Evolutionary conservation across 768 basidiomycete species (phyloP), one percentile per base, ranked within the genome.

Genomic region (Glaciozyma martinii): DNA sequence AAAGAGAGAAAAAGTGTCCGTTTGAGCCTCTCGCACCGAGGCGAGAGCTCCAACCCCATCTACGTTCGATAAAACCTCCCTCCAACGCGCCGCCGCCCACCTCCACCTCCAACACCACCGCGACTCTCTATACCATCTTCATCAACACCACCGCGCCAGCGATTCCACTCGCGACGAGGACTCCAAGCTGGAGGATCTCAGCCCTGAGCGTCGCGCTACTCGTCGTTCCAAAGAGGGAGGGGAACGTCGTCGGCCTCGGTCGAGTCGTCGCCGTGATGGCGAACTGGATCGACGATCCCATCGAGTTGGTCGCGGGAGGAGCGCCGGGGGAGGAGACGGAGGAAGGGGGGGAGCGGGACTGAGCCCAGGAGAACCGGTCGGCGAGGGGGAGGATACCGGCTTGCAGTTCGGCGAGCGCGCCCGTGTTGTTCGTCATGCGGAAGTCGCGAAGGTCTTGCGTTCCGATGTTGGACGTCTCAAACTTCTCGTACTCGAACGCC

Each of bases 401-500:
- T 5, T 33, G 12, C 63, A 75, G 60, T 19, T 63, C 67, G 33
- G 37, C 29, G 32, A 70, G 61, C 18, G 72, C 70, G 4, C 32
- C 69, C 2, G 74, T 66, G 27, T 58, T 52, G 67, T 75, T 75
- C 25, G 70, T 66, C 10, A 74, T 23, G 54, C 73, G 70, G 61
- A 63, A 74, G 59, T 74, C 73, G 52, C 73, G 72, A 0, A 60
- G 43, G 60, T 73, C 73, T 27, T 64, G 3, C 12, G 30, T 16
- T 23, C 62, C 65, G 56, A 57, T 32, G 60, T 65, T 66, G 57
- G 72, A 63, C 5, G 65, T 56, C 59, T 75, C 74, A 42, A 30
- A 54, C 69, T 75, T 75, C 58, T 74, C 67, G 66, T 72, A 73
- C 65, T 75, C 74, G 72, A 75, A 75, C 44, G 74, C 70, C 73